A percentile compares a stretch with the other conserved stretches of the same genome.
phyloP scores from a whole-genome alignment of 2,329 filamentous ascomycete species.

The Claviceps cyperi region DNA sequence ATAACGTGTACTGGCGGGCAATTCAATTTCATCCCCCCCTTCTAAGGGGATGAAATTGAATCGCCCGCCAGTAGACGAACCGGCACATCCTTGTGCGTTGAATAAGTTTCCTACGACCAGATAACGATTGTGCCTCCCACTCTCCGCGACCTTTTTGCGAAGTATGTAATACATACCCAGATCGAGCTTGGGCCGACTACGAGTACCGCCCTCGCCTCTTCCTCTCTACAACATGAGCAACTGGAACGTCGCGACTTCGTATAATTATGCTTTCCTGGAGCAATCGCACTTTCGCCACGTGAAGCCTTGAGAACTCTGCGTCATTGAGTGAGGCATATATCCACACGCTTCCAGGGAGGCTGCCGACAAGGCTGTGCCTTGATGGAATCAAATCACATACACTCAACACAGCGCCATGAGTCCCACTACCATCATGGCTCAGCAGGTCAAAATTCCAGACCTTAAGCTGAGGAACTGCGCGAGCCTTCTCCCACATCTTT shows the following conservation, averaged over 20 bases:
- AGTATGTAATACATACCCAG: background rate
- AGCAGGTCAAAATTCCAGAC: conserved; percentile 5
- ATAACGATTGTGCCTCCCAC: background rate
- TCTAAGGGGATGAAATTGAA: no score
- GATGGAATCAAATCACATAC: conserved; percentile 5
- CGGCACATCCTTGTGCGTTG: no score
- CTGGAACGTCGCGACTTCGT: background rate
- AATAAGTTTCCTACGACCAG: background rate
- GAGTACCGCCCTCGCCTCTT: background rate
- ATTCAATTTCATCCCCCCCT: no score
- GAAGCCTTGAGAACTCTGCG: background rate
- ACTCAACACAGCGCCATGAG: conserved; percentile 2
- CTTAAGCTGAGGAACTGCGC: conserved; percentile 12
- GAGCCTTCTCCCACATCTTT: conserved; percentile 13
- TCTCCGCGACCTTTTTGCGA: background rate
- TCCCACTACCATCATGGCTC: conserved; percentile 4
- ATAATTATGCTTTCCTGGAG: background rate
- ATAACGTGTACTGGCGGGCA: no score
- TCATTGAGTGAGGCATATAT: background rate
- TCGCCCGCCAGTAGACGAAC: no score
- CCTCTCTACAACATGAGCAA: background rate
- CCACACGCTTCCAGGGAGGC: background rate
- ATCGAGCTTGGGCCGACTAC: background rate
- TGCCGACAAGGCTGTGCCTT: background rate
- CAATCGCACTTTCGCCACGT: background rate